Percentiles rank a stretch among this genome's conserved stretches.
Conservation (phyloP, 768 basidiomycete species). For the Mycena galericulata region DNA sequence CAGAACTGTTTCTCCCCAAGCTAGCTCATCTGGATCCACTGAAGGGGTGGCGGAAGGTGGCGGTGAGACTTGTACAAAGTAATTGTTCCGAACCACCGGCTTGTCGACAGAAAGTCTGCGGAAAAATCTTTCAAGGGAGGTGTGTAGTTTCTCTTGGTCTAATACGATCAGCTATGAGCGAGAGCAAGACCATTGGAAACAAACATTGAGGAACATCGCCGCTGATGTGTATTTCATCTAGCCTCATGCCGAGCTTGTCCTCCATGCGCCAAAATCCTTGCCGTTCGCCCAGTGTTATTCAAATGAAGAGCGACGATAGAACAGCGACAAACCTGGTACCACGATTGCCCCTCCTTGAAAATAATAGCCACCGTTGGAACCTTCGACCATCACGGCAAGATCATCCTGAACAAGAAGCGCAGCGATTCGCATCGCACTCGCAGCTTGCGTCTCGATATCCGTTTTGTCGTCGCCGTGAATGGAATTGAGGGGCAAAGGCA, state of each 20-base stretch:
- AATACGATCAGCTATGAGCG: not conserved
- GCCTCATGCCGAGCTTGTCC: conserved; percentile 79
- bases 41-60: conserved; percentile 38
- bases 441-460: conserved; percentile 36
- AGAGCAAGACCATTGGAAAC: conserved; percentile 42
- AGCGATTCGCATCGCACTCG: conserved; percentile 69
- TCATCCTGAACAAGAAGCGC: conserved; percentile 74
- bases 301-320: conserved; percentile 24
- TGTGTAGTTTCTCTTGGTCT: conserved; percentile 71
- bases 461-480: conserved; percentile 5
- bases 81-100: conserved; percentile 80
- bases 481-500: conserved; percentile 14
- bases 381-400: conserved; percentile 71
- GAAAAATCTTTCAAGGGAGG: conserved; percentile 79
- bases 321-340: conserved; percentile 62
- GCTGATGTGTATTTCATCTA: conserved; percentile 78
- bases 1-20: conserved; percentile 68
- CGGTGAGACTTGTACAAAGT: conserved; percentile 58
- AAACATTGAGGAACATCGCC: conserved; percentile 82
- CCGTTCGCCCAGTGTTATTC: not conserved
- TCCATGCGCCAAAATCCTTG: conserved; percentile 83
- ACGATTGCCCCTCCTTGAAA: conserved; percentile 81
- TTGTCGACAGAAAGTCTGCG: conserved; percentile 72
- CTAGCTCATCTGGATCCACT: conserved; percentile 73
- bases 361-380: conserved; percentile 76